A percentile compares a stretch with the other conserved stretches of the same genome.
Evolutionary conservation across 73 alveolate species (phyloP).

Genomic region (Urostyla sp.): DNA sequence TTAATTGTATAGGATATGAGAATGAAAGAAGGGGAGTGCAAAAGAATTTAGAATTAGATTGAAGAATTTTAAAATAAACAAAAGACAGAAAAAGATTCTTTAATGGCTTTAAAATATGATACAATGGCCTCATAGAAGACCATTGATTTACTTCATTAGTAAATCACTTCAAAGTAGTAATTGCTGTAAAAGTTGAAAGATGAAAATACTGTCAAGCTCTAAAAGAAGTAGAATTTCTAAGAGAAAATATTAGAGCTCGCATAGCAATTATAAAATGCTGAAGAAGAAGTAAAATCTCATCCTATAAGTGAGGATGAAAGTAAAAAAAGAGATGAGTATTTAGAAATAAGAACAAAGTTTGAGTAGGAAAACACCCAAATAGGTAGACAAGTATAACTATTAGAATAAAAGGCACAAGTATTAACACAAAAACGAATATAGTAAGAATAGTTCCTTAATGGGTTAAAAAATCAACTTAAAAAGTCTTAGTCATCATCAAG

Average conservation of each 20-base stretch:
- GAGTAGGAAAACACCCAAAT: conserved; percentile 53
- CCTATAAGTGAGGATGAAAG: too few species aligned
- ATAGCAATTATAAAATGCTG: conserved; percentile 14
- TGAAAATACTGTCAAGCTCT: neutral
- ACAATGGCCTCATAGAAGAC: conserved; percentile 6
- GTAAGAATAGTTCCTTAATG: too few species aligned
- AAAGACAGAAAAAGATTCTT: conserved; percentile 18
- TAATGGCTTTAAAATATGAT: neutral
- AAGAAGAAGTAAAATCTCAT: conserved; percentile 53
- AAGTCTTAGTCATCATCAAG: conserved; percentile 3
- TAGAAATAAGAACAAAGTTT: conserved; percentile 39
- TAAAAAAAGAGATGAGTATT: conserved; percentile 64
- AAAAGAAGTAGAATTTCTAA: neutral
- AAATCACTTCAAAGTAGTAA: neutral
- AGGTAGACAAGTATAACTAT: conserved; percentile 40
- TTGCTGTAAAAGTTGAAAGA: neutral
- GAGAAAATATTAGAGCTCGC: neutral
- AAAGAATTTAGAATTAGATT: neutral
- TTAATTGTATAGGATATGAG: neutral
- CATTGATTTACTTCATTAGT: neutral
- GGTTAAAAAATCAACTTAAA: neutral
- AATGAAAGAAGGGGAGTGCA: conserved; percentile 3
- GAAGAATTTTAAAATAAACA: neutral
- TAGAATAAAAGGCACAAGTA: conserved; percentile 24
- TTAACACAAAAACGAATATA: conserved; percentile 4